Conservation (phyloP, 768 basidiomycete genomes). For the Saitozyma sp. region DNA sequence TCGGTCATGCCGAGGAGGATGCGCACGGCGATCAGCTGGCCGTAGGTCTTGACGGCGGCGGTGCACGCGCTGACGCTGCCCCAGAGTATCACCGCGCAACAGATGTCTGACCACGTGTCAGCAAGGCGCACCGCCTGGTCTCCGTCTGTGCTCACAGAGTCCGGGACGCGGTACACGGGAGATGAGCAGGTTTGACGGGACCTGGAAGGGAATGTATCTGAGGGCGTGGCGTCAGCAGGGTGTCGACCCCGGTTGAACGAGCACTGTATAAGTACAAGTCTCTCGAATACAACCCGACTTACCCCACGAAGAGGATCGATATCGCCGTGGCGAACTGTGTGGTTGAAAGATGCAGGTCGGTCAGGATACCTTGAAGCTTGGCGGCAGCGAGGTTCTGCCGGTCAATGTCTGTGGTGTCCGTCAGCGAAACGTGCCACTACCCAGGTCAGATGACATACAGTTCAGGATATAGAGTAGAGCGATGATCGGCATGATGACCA, state of each 20-base stretch:
- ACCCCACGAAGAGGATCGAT: conserved; percentile 32
- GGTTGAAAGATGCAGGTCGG: conserved; percentile 38
- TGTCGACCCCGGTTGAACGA: not conserved
- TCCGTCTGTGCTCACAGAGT: conserved; percentile 17
- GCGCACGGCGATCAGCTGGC: conserved; percentile 21
- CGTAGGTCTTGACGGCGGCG: conserved; percentile 30
- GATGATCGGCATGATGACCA: conserved; percentile 38
- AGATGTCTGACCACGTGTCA: conserved; percentile 20
- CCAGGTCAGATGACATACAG: conserved; percentile 12
- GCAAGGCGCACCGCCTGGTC: not conserved
- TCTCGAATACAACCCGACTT: too few species aligned
- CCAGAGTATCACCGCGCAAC: conserved; percentile 26
- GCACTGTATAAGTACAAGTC: not conserved
- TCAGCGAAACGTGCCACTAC: not conserved
- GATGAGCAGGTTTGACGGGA: conserved; percentile 45
- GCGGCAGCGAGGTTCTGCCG: conserved; percentile 43
- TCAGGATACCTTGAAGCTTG: conserved; percentile 41
- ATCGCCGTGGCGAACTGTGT: conserved; percentile 41
- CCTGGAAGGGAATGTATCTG: conserved; percentile 27
- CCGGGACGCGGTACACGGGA: conserved; percentile 34
- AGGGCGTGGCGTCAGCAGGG: conserved; percentile 6
- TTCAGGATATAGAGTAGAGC: conserved; percentile 39
- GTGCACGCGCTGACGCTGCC: conserved; percentile 28
- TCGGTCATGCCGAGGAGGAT: conserved; percentile 29
- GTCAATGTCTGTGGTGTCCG: conserved; percentile 22